A percentile compares a stretch with the other conserved stretches of the same genome.
Evolutionary conservation across 2,329 filamentous ascomycete genomes (phyloP).

Genomic region (Drechslerella stenobrocha): DNA sequence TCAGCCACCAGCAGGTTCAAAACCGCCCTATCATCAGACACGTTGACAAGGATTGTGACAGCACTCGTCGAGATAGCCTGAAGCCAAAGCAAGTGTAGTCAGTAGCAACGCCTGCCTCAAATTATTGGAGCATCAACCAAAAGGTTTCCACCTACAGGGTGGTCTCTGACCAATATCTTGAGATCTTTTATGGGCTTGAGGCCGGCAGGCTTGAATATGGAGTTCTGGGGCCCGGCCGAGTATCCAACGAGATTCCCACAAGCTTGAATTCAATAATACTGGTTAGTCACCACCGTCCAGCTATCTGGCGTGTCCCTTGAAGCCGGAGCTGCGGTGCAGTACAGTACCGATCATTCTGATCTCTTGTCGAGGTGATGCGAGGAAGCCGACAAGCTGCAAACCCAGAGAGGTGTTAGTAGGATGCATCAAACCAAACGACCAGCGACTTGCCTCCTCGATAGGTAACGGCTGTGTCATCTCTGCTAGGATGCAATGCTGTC

Average conservation of each 20-base stretch:
- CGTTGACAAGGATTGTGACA: constrained; percentile 84
- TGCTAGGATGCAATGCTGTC: background rate
- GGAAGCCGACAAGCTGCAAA: constrained; percentile 81
- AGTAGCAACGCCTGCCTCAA: background rate
- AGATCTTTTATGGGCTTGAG: constrained; percentile 80
- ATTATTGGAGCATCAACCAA: background rate
- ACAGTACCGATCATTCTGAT: constrained; percentile 74
- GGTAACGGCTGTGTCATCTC: constrained; percentile 35
- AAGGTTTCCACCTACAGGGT: constrained; percentile 64
- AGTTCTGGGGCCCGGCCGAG: constrained; percentile 70
- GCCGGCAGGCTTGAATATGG: constrained; percentile 80
- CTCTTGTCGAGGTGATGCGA: constrained; percentile 87
- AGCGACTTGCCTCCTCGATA: constrained; percentile 32
- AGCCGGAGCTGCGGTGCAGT: constrained; percentile 2
- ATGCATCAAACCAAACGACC: background rate
- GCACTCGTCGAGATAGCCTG: constrained; percentile 65
- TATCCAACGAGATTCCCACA: constrained; percentile 80
- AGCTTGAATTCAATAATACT: constrained; percentile 50
- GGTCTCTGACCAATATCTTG: constrained; percentile 82
- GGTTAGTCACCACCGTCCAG: constrained; percentile 15
- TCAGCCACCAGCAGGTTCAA: constrained; percentile 74
- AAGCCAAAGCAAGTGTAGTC: background rate
- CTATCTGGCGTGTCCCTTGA: background rate
- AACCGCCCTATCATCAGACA: constrained; percentile 75
- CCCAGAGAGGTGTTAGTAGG: background rate